A percentile compares a stretch with the other conserved stretches of the same genome.
These are phyloP conservation scores for Chaetoceros muelleri DNA, from an alignment of 108 stramenopile species.

Conservation along the genomic window DNA sequence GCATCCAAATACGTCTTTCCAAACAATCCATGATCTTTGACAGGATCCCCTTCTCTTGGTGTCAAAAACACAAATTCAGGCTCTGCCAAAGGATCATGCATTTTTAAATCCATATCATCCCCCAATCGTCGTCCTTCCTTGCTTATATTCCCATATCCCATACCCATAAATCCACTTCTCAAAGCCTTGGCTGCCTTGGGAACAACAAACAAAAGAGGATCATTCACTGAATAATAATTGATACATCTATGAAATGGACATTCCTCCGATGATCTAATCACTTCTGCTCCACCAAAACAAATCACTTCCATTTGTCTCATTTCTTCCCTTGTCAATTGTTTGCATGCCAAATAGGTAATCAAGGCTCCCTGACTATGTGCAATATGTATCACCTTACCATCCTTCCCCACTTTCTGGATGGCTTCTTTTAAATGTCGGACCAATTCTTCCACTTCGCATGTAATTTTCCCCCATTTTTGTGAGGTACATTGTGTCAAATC, in stretches of 20 bases:
- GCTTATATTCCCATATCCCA: constrained; percentile 1
- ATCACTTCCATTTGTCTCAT: constrained; percentile 73
- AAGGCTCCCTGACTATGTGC: constrained; percentile 85
- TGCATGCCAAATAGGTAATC: constrained; percentile 64
- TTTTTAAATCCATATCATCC: neutral
- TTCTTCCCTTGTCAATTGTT: constrained; percentile 51
- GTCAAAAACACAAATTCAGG: constrained; percentile 54
- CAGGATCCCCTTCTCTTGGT: constrained; percentile 59
- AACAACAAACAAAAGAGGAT: constrained; percentile 72
- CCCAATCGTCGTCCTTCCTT: neutral
- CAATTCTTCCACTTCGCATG: constrained; percentile 63
- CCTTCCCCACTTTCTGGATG: constrained; percentile 43
- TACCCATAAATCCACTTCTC: constrained; percentile 49
- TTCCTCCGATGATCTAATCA: constrained; percentile 41
- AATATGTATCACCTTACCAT: constrained; percentile 70
- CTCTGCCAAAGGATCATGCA: neutral
- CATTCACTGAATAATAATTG: constrained; percentile 84
- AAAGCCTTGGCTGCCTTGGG: constrained; percentile 62
- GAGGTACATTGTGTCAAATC: constrained; percentile 76
- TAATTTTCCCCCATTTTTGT: constrained; percentile 68
- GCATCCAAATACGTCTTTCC: constrained; percentile 74
- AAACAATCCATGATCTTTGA: constrained; percentile 64
- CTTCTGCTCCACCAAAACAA: constrained; percentile 63
- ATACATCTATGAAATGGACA: constrained; percentile 73
- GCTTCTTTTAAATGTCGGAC: constrained; percentile 60